Base-by-base conservation (phyloP, 2,329 filamentous ascomycete genomes). In the Aspergillus pseudoviridinutans region DNA sequence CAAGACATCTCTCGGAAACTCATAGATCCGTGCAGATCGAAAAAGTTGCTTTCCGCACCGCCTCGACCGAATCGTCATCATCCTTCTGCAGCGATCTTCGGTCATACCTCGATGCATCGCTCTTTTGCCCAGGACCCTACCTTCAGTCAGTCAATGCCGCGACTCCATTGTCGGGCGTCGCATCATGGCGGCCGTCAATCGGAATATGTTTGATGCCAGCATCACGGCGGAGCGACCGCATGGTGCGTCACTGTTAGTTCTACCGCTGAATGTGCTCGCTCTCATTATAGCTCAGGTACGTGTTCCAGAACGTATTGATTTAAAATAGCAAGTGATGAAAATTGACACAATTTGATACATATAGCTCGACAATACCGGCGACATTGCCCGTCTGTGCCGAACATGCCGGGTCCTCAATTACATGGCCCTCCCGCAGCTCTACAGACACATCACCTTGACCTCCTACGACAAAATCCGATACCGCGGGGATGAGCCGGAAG, bases 341-440 rank as follows among this genome's bases (percentile, higher is more conserved):
- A 17, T 44, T 60, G 29, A 59, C 47, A 12, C 41, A 7, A 22
- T 49, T 9, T 38, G 17, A 55, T 42, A 53, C 61, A 61, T 51
- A 66, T 64, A 85, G 82, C 73, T 87, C 50, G 82, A 86, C 60
- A 77, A 86, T 73, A 75, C 78, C 47, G 80, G 72, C 58, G 84
- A 87, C 66, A 78, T 87, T 27, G 83, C 84, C 32, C 78, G 83
- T 58, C 70, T 86, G 54, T 85, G 83, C 61, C 79, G 83, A 57
- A 85, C 84, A 53, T 86, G 82, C 60, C 79, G 83, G 14, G 78
- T 87, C 44, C 78, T 87, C 64, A 84, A 86, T 63, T 87, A 87
- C 73, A 86, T 87, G 83, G 78, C 82, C 35, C 74, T 87, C 2
- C 84, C 85, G 22, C 82, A 82, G 56, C 79, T 87, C 44, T 87